Evolutionary conservation across 148 eudicot species (phyloP).

Genomic region (Beta vulgaris): DNA sequence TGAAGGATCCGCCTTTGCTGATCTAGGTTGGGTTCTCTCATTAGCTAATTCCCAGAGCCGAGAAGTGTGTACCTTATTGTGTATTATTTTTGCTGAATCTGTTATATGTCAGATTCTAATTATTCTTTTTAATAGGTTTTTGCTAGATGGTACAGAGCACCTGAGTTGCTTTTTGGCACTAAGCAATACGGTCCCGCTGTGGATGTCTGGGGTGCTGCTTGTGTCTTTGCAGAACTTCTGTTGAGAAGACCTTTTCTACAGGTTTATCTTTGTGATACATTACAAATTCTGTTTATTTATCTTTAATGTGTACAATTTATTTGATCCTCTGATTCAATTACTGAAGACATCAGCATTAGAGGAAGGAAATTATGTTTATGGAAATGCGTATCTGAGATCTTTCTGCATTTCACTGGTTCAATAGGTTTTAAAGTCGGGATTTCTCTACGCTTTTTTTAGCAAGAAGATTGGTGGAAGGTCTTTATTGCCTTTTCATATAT

Average conservation of each 20-base stretch:
- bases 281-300: conserved; percentile 1
- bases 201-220: conserved; percentile 99
- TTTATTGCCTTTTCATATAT: not conserved
- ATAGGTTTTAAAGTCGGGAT: not conserved
- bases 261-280: conserved; percentile 34
- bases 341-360: not conserved
- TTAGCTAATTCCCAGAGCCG: not conserved
- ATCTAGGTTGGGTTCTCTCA: not conserved
- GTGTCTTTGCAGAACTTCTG: conserved; percentile 94
- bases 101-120: conserved; percentile 2
- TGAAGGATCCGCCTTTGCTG: not conserved
- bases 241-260: conserved; percentile 87
- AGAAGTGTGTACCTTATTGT: not conserved
- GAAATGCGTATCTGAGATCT: not conserved
- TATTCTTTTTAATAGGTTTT: conserved; percentile 55
- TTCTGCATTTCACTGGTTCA: not conserved
- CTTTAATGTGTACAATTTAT: not conserved
- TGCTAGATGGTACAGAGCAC: conserved; percentile 99
- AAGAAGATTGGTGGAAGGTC: not conserved
- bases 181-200: conserved; percentile 97
- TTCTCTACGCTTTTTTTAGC: not conserved
- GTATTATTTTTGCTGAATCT: not conserved
- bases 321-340: not conserved
- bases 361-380: not conserved
- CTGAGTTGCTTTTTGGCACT: conserved; percentile 92